These are phyloP conservation scores for Colletotrichum acutatum DNA, from an alignment of 2,329 filamentous ascomycete species.

Conservation along the genomic window DNA sequence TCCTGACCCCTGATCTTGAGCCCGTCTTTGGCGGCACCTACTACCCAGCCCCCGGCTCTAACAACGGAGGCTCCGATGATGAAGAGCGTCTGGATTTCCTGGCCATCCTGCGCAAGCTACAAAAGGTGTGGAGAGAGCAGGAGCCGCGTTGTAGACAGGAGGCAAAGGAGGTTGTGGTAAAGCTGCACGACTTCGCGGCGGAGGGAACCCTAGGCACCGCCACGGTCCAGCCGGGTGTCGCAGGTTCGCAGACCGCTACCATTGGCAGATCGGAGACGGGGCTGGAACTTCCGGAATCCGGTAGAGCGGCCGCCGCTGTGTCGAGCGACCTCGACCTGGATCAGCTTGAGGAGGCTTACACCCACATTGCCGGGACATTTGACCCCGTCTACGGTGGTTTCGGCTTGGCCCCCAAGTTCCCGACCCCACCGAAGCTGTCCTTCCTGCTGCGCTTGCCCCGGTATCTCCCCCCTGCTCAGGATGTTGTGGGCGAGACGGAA, in stretches of 20 bases:
- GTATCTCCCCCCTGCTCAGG: conserved; percentile 78
- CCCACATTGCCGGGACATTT: conserved; percentile 83
- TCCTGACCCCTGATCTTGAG: conserved; percentile 90
- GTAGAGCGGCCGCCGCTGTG: conserved; percentile 38
- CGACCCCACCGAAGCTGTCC: conserved; percentile 85
- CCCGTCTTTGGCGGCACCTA: conserved; percentile 97
- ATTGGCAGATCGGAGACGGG: conserved; percentile 31
- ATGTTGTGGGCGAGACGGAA: conserved; percentile 88
- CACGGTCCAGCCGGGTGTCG: conserved; percentile 39
- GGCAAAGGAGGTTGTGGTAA: conserved; percentile 82
- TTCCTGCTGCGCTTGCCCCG: conserved; percentile 82
- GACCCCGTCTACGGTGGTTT: conserved; percentile 86
- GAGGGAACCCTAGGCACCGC: conserved; percentile 78
- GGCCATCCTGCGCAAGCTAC: conserved; percentile 83
- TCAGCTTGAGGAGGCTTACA: conserved; percentile 88
- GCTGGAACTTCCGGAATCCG: conserved; percentile 40
- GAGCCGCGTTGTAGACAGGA: conserved; percentile 85
- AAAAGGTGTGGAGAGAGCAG: conserved; percentile 81
- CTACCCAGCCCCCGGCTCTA: conserved; percentile 84
- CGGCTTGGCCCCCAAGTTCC: conserved; percentile 84
- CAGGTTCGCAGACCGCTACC: conserved; percentile 29
- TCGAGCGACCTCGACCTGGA: conserved; percentile 87
- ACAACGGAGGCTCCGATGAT: conserved; percentile 55
- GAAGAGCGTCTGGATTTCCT: conserved; percentile 81
- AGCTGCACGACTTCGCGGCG: conserved; percentile 87